Evolutionary conservation across 345 rosid species (phyloP).

Genomic region (Pistacia atlantica): DNA sequence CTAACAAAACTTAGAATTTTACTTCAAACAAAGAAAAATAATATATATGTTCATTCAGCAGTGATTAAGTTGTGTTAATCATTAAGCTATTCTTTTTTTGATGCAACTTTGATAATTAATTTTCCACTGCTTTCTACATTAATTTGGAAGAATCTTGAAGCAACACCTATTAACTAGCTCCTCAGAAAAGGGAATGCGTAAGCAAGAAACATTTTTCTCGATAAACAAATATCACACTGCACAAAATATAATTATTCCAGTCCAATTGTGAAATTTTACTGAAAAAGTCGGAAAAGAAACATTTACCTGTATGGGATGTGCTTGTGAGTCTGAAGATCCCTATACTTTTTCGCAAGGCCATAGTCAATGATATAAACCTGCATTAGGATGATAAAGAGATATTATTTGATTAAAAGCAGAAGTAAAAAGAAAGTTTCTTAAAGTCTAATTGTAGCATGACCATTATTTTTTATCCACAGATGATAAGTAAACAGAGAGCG

Average conservation of each 20-base stretch:
- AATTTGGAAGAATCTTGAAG: neutral
- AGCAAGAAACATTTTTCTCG: neutral
- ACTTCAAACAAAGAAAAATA: neutral
- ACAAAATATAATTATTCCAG: neutral
- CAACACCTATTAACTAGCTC: neutral
- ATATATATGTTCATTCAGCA: too few relatives aligned
- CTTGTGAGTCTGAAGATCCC: slow-evolving; percentile 90
- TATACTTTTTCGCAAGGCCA: slow-evolving; percentile 90
- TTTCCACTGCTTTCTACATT: neutral
- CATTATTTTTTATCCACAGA: neutral
- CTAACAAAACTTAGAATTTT: neutral
- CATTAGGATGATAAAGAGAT: slow-evolving; percentile 4
- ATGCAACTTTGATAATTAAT: too few relatives aligned
- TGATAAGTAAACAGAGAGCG: too few relatives aligned
- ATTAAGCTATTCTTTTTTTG: neutral
- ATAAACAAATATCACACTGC: neutral
- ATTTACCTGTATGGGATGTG: slow-evolving; percentile 80
- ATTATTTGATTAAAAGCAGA: slow-evolving; percentile 5
- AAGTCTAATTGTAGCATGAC: neutral
- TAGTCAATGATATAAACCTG: slow-evolving; percentile 82
- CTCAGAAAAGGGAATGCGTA: neutral
- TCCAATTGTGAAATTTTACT: slow-evolving; percentile 5
- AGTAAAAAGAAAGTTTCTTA: neutral
- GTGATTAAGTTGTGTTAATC: too few relatives aligned
- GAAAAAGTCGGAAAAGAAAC: slow-evolving; percentile 9